Base-by-base conservation (phyloP, 805 yeast species). In the Candida fluviatilis region DNA sequence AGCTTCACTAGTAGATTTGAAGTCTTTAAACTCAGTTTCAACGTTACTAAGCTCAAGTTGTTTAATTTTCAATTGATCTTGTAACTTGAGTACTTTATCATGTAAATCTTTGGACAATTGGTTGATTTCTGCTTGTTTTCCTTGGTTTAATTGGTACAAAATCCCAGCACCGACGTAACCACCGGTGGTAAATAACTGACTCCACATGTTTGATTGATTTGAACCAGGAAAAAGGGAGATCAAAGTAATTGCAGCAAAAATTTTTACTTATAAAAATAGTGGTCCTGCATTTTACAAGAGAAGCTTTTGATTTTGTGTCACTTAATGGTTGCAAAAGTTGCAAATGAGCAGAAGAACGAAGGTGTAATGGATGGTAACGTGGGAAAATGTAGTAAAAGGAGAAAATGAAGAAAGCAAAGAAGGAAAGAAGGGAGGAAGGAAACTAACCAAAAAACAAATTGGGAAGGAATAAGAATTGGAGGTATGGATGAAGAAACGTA, bases 91-190 rank as follows among this genome's bases (percentile, higher is more conserved):
- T 16, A 29, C 5, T 10, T 29, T 15, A 16, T 16, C 32, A 5
- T 15, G 32, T 8, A 29, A 15, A 18, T 28, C 23, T 10, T 8
- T 14, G 13, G 25, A 19, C 13, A 35, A 35, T 4, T 16, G n/a
- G 11, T 17, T n/a, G 8, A 39, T 19, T 24, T 39, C 19, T 5
- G 19, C 19, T 18, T 31, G 35, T 18, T 31, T 31, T 12, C 11
- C 18, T 18, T 31, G 35, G 18, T 16, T 16, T 11, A 31, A 17
- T 19, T 31, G 24, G 25, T 18, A 31, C 26, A 31, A 31, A 10
- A 31, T 18, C 5, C 23, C 35, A 8, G 21, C 23, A 11, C 26
- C 35, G 13, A 31, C 26, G 18, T 31, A 31, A 6, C 35, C 35
- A 18, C 35, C 35, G 15, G 35, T 16, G n/a, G 25, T 31, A 5